A percentile compares a stretch with the other conserved stretches of the same genome.
Evolutionary conservation across 2,329 filamentous ascomycete genomes (phyloP).

Genomic region (Zopfia rhizophila): DNA sequence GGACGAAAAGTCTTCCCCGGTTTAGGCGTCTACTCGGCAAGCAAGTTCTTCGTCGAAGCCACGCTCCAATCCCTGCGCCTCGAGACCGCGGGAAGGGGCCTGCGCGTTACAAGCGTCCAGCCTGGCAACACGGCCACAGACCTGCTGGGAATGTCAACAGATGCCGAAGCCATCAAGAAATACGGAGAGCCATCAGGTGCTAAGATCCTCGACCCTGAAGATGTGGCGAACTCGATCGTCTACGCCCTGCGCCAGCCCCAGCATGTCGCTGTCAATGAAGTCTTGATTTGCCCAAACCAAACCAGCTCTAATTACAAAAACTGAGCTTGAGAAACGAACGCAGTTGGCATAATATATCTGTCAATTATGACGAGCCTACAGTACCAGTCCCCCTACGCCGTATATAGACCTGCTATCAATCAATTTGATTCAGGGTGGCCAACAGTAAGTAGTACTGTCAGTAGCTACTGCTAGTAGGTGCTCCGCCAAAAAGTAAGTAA

Average conservation of each 20-base stretch:
- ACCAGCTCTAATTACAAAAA: too few relatives aligned
- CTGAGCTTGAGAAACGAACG: too few relatives aligned
- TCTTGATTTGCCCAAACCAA: too few relatives aligned
- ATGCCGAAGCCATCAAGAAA: slow-evolving; percentile 79
- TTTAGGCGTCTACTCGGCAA: slow-evolving; percentile 82
- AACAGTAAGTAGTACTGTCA: too few relatives aligned
- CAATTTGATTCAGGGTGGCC: too few relatives aligned
- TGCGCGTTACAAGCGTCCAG: slow-evolving; percentile 79
- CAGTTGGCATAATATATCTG: too few relatives aligned
- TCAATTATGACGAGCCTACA: too few relatives aligned
- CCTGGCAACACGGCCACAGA: slow-evolving; percentile 82
- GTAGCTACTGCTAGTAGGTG: too few relatives aligned
- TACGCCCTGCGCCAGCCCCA: slow-evolving; percentile 78
- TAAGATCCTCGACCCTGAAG: slow-evolving; percentile 76
- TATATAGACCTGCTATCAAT: too few relatives aligned
- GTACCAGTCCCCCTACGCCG: too few relatives aligned
- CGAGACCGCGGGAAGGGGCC: slow-evolving; percentile 78
- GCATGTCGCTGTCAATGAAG: slow-evolving; percentile 82
- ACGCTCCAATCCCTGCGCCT: slow-evolving; percentile 79
- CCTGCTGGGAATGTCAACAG: slow-evolving; percentile 77
- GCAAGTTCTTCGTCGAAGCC: slow-evolving; percentile 87
- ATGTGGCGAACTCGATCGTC: slow-evolving; percentile 77
- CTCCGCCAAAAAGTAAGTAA: too few relatives aligned
- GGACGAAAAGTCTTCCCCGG: slow-evolving; percentile 85
- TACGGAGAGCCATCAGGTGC: slow-evolving; percentile 80